Percentiles rank a stretch among this genome's conserved stretches.
phyloP scores from a whole-genome alignment of 306 rosid genomes.

The Quercus variabilis region DNA sequence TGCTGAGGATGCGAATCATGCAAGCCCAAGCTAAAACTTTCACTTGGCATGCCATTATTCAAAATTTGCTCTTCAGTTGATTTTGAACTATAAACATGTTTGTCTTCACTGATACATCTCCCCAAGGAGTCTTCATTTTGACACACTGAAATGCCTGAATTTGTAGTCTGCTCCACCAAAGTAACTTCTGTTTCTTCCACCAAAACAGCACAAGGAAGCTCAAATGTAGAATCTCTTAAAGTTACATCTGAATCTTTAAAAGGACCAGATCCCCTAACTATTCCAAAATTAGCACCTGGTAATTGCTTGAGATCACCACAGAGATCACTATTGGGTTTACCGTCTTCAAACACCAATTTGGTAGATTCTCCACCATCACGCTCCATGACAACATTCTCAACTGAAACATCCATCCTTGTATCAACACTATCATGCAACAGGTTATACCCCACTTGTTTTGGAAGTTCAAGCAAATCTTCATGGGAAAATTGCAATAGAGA shows the following conservation, averaged over 20 bases:
- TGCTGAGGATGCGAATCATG: slow-evolving; percentile 40
- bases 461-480: slow-evolving; percentile 26
- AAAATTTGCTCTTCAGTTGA: slow-evolving; percentile 31
- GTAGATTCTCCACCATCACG: background rate
- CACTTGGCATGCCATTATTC: slow-evolving; percentile 15
- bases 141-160: slow-evolving; percentile 23
- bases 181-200: slow-evolving; percentile 26
- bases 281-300: slow-evolving; percentile 30
- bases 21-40: slow-evolving; percentile 26
- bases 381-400: background rate
- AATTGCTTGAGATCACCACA: slow-evolving; percentile 1
- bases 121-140: slow-evolving; percentile 28
- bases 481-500: slow-evolving; percentile 17
- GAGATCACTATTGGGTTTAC: slow-evolving; percentile 15
- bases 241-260: slow-evolving; percentile 21
- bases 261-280: slow-evolving; percentile 25
- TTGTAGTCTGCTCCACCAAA: slow-evolving; percentile 16
- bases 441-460: slow-evolving; percentile 21
- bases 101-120: slow-evolving; percentile 22
- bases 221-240: slow-evolving; percentile 25
- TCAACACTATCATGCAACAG: background rate
- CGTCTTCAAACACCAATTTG: slow-evolving; percentile 15
- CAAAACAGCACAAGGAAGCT: slow-evolving; percentile 31
- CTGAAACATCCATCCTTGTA: background rate
- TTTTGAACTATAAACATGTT: slow-evolving; percentile 8